Base-by-base conservation (phyloP, 257 asterid species). In the Nyctanthes arbortristis region DNA sequence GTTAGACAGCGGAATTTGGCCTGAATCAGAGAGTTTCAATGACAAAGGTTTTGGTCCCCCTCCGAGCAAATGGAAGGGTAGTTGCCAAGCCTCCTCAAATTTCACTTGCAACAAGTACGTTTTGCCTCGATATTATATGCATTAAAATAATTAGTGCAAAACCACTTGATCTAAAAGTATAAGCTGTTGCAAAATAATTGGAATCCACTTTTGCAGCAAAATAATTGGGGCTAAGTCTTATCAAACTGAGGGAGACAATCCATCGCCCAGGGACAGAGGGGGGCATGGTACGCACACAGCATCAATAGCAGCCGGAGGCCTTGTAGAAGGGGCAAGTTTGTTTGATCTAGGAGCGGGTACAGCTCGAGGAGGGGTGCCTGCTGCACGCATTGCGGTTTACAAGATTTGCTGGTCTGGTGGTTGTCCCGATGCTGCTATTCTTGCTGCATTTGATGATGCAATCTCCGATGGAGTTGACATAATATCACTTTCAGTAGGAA, bases 271-370 rank as follows among this genome's bases (percentile, higher is more conserved):
- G 43, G 84, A 81, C 11, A 1, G 0, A 0, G 4, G 1, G 0
- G 87, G 87, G 5, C 87, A 84, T 70, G 89, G 89, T 35, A 65
- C 70, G 18, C 86, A 78, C 72, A 72, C 81, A 3, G 84, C 87
- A 3, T 84, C 89, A 2, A 84, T 40, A 56, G 87, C 83, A 34
- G 89, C 87, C 0, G 89, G 89, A 1, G 72, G 52, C 54, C 2
- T 5, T 18, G 84, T 79, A 4, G 32, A 28, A 43, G 73, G 63
- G 3, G 76, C 69, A 0, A 77, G 75, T 49, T 81, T 76, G 30
- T 76, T 68, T 13, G 81, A 80, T 0, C 58, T 81, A 16, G 85
- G 77, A 0, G 2, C 58, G 33, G 89, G 89, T 0, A 84, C 80
- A 0, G 80, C 75, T 0, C n/a, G 86, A 37, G 89, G 86, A 33